phyloP scores from a whole-genome alignment of 208 protist genomes.

The Crithidia bombi region DNA sequence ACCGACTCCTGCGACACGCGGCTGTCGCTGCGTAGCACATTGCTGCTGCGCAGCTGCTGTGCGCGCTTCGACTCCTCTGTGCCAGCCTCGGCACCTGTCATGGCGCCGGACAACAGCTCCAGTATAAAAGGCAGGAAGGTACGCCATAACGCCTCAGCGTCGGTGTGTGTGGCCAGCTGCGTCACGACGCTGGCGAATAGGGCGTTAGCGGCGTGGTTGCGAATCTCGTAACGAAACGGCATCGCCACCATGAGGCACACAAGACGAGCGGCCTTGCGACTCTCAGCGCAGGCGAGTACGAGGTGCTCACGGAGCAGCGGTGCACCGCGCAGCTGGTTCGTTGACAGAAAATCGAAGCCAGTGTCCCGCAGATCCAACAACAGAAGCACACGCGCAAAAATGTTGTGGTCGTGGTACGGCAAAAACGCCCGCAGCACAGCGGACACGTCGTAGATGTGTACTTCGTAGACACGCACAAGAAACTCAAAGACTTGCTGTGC shows the following conservation, averaged over 20 bases:
- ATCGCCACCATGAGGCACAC: constrained; percentile 67
- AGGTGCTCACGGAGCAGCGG: constrained; percentile 80
- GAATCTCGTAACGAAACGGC: constrained; percentile 53
- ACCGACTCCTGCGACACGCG: constrained; percentile 47
- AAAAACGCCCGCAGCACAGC: constrained; percentile 78
- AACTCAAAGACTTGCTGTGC: constrained; percentile 91
- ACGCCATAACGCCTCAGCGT: constrained; percentile 77
- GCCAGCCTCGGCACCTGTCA: constrained; percentile 27
- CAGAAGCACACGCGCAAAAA: constrained; percentile 79
- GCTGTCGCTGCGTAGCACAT: constrained; percentile 10
- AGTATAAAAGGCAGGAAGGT: constrained; percentile 76
- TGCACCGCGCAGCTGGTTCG: constrained; percentile 79
- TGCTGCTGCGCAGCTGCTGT: constrained; percentile 12
- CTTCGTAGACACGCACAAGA: constrained; percentile 82
- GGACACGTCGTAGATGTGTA: constrained; percentile 83
- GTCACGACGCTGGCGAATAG: constrained; percentile 79
- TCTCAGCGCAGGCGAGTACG: constrained; percentile 71
- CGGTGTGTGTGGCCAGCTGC: constrained; percentile 52
- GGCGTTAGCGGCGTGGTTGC: constrained; percentile 76
- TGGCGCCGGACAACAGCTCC: constrained; percentile 60
- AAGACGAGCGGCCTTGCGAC: constrained; percentile 69
- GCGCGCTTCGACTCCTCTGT: constrained; percentile 22
- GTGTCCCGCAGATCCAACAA: constrained; percentile 88
- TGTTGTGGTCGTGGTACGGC: constrained; percentile 88
- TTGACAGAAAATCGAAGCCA: constrained; percentile 79